Conservation (phyloP, 1,284 basidiomycete species). For the Tilletia setariae region DNA sequence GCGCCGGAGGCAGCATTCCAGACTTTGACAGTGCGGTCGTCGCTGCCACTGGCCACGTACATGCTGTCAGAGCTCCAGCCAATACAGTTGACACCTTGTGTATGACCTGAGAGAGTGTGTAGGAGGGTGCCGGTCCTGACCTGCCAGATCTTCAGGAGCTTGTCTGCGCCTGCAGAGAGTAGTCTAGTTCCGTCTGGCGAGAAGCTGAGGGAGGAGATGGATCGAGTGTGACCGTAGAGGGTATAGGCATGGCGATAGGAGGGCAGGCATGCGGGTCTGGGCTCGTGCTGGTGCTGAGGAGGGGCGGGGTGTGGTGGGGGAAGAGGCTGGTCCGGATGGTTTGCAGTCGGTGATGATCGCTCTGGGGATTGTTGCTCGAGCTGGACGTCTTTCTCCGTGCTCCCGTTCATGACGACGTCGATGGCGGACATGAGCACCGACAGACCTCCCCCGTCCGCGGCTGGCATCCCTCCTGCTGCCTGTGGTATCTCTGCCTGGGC, state of each 20-base stretch:
- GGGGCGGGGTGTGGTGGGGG: neutral
- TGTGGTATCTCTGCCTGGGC: neutral
- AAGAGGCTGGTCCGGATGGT: neutral
- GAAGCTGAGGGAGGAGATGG: slow-evolving; percentile 57
- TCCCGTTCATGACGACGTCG: neutral
- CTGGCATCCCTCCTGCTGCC: neutral
- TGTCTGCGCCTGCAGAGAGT: slow-evolving; percentile 53
- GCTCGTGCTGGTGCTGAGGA: neutral
- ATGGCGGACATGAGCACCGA: slow-evolving; percentile 11
- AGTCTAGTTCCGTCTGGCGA: slow-evolving; percentile 57
- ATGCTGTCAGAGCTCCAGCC: slow-evolving; percentile 40
- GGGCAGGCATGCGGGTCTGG: slow-evolving; percentile 4
- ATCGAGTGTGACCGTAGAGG: slow-evolving; percentile 56
- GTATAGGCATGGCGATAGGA: slow-evolving; percentile 50
- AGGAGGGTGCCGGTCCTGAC: slow-evolving; percentile 30
- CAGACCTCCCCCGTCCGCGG: neutral
- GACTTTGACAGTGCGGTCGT: slow-evolving; percentile 38
- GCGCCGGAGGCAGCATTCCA: slow-evolving; percentile 30
- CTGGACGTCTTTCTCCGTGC: neutral
- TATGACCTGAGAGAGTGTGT: slow-evolving; percentile 29
- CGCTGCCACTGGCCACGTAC: slow-evolving; percentile 45
- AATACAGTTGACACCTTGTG: slow-evolving; percentile 41
- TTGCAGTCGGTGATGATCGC: neutral
- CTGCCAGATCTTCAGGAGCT: slow-evolving; percentile 48
- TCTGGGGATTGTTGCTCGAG: neutral